phyloP scores from a whole-genome alignment of 495 filamentous ascomycete genomes.

The Xylaria sp. region DNA sequence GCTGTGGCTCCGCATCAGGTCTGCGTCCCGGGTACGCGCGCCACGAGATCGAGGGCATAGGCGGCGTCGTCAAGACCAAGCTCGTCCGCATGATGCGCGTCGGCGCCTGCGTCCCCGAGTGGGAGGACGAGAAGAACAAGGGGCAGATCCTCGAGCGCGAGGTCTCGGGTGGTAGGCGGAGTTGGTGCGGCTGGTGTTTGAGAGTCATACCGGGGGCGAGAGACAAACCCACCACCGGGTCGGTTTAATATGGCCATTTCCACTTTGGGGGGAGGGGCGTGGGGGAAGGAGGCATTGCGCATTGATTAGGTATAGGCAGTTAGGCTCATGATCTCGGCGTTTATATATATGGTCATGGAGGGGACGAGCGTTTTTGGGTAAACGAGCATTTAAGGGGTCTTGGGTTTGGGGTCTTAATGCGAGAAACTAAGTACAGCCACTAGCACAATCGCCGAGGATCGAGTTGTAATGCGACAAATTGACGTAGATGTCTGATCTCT shows the following conservation, averaged over 20 bases:
- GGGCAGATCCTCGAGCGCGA: constrained; percentile 63
- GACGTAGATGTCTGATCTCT: constrained; percentile 14
- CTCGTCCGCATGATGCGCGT: constrained; percentile 75
- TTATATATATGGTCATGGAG: constrained; percentile 4
- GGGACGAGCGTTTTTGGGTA: constrained; percentile 19
- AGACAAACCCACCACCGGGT: constrained; percentile 32
- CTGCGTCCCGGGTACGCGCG: constrained; percentile 72
- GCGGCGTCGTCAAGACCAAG: constrained; percentile 83
- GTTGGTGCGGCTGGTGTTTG: constrained; percentile 73
- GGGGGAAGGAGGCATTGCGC: too few species aligned
- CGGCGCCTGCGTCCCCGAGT: constrained; percentile 81
- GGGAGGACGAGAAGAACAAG: constrained; percentile 75
- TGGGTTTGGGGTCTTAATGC: constrained; percentile 28
- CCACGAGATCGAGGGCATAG: constrained; percentile 88
- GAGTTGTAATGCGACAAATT: constrained; percentile 8
- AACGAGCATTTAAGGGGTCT: constrained; percentile 15
- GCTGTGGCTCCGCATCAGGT: constrained; percentile 1
- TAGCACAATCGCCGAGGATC: not conserved
- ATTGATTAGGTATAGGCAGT: not conserved
- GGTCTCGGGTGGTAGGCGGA: constrained; percentile 60
- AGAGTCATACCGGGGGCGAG: constrained; percentile 59
- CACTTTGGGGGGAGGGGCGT: too few species aligned
- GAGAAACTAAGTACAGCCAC: constrained; percentile 4
- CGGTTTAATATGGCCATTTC: constrained; percentile 15
- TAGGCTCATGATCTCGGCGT: constrained; percentile 13